Percentiles rank a stretch among this genome's conserved stretches.
phyloP scores from a whole-genome alignment of 1,139 yeast genomes.

The Candida pseudoviswanathii region DNA sequence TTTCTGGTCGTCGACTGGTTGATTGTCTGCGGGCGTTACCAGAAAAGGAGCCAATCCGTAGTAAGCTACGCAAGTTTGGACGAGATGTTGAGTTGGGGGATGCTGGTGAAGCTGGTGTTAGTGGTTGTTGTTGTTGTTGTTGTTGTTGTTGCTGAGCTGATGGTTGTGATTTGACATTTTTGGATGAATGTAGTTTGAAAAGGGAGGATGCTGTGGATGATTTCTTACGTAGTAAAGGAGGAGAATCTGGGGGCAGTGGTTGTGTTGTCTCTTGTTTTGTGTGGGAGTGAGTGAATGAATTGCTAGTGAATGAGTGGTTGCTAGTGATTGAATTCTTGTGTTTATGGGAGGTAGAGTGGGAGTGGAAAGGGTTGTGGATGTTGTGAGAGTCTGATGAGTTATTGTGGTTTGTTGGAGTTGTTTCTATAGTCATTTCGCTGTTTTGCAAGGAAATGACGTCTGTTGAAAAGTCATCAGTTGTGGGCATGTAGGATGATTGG shows the following conservation, averaged over 20 bases:
- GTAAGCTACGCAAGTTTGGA: conserved; percentile 15
- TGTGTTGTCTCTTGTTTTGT: conserved; percentile 2
- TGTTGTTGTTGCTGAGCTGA: neutral
- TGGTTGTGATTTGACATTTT: neutral
- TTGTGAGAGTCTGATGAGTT: neutral
- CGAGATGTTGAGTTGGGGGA: conserved; percentile 2
- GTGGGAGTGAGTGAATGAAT: conserved; percentile 5
- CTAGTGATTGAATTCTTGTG: neutral
- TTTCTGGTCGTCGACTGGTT: conserved; percentile 8
- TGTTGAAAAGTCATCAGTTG: conserved; percentile 26
- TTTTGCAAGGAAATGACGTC: conserved; percentile 44
- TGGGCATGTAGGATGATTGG: neutral
- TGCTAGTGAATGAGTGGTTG: neutral
- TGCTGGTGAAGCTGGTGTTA: conserved; percentile 1
- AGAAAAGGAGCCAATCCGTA: conserved; percentile 18
- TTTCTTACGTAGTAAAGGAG: conserved; percentile 4
- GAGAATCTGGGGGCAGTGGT: conserved; percentile 1
- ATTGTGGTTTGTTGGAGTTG: neutral
- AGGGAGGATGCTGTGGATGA: conserved; percentile 5
- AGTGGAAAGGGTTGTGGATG: neutral
- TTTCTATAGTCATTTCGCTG: conserved; percentile 38
- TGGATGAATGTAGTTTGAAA: conserved; percentile 1
- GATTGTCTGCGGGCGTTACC: conserved; percentile 12
- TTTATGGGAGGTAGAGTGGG: neutral
- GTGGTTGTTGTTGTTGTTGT: conserved; percentile 4